Base-by-base conservation (phyloP, 768 basidiomycete species). In the Leccinum rimulosum region DNA sequence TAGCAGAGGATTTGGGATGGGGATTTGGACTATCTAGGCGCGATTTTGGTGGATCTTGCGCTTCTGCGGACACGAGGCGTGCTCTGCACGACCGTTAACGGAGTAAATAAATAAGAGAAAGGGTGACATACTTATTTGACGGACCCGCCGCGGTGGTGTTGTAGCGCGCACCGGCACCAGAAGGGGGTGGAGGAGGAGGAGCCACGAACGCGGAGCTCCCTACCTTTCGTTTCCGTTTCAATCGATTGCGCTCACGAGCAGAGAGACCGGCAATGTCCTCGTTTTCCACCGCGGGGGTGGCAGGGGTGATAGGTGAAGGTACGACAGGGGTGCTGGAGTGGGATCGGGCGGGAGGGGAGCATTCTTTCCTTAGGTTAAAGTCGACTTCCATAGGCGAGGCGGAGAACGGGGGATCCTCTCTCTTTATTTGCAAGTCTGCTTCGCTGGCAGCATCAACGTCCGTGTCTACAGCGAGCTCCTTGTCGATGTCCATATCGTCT, bases 211-310 rank as follows among this genome's bases (percentile, higher is more conserved):
- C 91, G 33, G 86, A 77, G 68, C 89, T 91, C 4, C 93, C 95
- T 4, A 82, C 81, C 68, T 95, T 97, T 57, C 95, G 89, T 70
- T 98, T 98, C 30, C 97, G 83, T 73, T 99, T 99, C 33, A 98
- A 77, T 50, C 95, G 84, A 70, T 97, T 97, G 33, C 91, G 85
- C 74, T 98, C 96, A 55, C 97, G 86, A 11, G 94, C 93, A 33
- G 95, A 97, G 49, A 98, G 76, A 6, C 82, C 82, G 47, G 68
- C 76, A 4, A 78, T 61, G 61, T 87, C 85, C 12, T 75, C 61
- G 8, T 61, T 30, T 47, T 85, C 82, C 11, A 38, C 35, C 0
- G 73, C 73, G 4, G 76, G 73, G 6, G 75, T 72, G 3, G 66
- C 54, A 6, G 73, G 68, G 15, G 80, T 76, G 9, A 84, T 74